Evolutionary conservation across 306 rosid genomes (phyloP).

Genomic region (Astragalus glycyphyllos): DNA sequence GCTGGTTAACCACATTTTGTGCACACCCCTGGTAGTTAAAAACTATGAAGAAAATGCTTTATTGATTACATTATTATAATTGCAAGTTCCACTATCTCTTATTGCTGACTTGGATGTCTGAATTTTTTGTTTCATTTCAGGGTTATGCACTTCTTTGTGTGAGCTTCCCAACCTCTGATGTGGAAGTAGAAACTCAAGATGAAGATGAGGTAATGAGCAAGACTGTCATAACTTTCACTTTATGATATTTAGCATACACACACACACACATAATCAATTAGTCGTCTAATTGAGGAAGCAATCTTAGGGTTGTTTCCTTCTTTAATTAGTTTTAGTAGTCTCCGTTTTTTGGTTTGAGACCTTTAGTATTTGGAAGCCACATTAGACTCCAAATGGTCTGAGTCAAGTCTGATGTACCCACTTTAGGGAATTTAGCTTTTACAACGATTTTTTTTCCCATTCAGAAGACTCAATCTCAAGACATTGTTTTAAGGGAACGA

Average conservation of each 20-base stretch:
- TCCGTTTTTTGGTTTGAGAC: neutral
- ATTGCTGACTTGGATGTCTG: slow-evolving; percentile 33
- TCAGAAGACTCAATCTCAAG: neutral
- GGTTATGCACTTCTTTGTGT: slow-evolving; percentile 99
- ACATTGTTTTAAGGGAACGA: neutral
- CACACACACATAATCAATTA: slow-evolving; percentile 15
- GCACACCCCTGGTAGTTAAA: neutral
- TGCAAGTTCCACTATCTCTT: slow-evolving; percentile 13
- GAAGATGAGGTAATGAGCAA: slow-evolving; percentile 87
- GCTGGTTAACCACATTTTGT: too few relatives aligned
- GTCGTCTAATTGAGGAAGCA: slow-evolving; percentile 3
- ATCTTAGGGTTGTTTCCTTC: slow-evolving; percentile 10
- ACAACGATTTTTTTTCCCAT: neutral
- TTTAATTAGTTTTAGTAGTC: slow-evolving; percentile 12
- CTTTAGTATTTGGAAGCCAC: neutral
- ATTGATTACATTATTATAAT: neutral
- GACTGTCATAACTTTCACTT: slow-evolving; percentile 24
- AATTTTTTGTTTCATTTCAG: slow-evolving; percentile 54
- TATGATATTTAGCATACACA: slow-evolving; percentile 8
- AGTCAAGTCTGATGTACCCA: neutral
- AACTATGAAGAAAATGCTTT: slow-evolving; percentile 11
- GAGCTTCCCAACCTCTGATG: slow-evolving; percentile 87
- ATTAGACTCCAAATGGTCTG: neutral
- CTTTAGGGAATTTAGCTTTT: neutral
- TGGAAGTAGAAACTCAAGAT: slow-evolving; percentile 98